phyloP scores from a whole-genome alignment of 352 stramenopile species.

The Vaucheria bursata region DNA sequence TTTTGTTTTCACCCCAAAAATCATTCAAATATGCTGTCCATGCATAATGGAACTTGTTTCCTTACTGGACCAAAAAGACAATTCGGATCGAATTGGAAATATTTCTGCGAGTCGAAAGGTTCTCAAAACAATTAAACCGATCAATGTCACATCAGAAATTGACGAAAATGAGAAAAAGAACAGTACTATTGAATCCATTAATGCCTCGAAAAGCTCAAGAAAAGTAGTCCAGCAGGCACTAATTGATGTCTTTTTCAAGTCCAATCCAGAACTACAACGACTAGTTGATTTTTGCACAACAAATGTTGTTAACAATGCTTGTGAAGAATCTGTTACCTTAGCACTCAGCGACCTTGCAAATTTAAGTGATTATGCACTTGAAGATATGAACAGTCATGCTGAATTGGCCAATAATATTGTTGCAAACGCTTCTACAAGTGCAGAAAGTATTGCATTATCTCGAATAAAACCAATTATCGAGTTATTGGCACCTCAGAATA shows the following conservation, averaged over 20 bases:
- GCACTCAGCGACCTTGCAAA: neutral
- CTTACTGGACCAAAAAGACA: neutral
- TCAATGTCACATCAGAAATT: neutral
- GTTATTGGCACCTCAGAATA: neutral
- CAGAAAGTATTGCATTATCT: neutral
- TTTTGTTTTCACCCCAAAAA: neutral
- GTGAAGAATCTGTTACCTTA: neutral
- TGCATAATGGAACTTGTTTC: neutral
- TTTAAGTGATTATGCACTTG: neutral
- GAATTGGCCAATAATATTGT: neutral
- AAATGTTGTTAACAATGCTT: neutral
- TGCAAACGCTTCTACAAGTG: neutral
- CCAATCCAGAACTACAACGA: neutral
- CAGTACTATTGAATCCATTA: neutral
- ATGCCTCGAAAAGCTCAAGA: neutral
- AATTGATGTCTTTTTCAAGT: neutral
- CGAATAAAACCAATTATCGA: neutral
- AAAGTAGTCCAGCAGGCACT: neutral
- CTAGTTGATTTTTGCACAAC: neutral
- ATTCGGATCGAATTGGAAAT: too few species aligned
- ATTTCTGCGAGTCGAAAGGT: neutral
- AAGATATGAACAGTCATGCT: neutral
- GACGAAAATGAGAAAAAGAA: neutral
- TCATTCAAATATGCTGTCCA: neutral
- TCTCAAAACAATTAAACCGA: neutral